Evolutionary conservation across 805 yeast species (phyloP).

Genomic region (Candida alai): DNA sequence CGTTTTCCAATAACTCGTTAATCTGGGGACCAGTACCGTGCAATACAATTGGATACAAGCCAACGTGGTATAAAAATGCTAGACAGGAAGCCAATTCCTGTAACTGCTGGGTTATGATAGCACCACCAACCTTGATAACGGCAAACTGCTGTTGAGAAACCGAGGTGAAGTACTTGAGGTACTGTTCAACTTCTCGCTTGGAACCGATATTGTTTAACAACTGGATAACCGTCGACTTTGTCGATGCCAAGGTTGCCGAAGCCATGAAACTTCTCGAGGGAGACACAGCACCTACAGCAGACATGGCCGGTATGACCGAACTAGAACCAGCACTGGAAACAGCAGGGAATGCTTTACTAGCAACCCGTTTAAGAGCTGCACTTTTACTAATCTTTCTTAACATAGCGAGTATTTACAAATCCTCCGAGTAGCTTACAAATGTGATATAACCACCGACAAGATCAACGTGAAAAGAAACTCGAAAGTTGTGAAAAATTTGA

Average conservation of each 20-base stretch:
- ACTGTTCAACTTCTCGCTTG: conserved; percentile 97
- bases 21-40: conserved; percentile 99
- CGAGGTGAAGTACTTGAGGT: conserved; percentile 91
- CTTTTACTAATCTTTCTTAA: conserved; percentile 17
- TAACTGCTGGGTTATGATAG: conserved; percentile 91
- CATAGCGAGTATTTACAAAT: conserved; percentile 13
- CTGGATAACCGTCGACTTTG: conserved; percentile 94
- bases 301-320: not conserved
- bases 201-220: conserved; percentile 93
- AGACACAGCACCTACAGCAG: not conserved
- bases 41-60: conserved; percentile 91
- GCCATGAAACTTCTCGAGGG: conserved; percentile 1
- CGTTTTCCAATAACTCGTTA: conserved; percentile 86
- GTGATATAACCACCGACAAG: conserved; percentile 1
- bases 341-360: conserved; percentile 1
- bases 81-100: conserved; percentile 92
- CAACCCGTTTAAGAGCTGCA: conserved; percentile 8
- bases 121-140: conserved; percentile 98
- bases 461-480: conserved; percentile 3
- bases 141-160: conserved; percentile 97
- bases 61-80: conserved; percentile 95
- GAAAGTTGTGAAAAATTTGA: conserved; percentile 9
- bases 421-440: no score
- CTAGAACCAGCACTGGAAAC: not conserved
- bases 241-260: conserved; percentile 37